These are phyloP conservation scores for Endoconidiophora laricicola DNA, from an alignment of 2,329 filamentous ascomycete genomes.

Conservation along the genomic window DNA sequence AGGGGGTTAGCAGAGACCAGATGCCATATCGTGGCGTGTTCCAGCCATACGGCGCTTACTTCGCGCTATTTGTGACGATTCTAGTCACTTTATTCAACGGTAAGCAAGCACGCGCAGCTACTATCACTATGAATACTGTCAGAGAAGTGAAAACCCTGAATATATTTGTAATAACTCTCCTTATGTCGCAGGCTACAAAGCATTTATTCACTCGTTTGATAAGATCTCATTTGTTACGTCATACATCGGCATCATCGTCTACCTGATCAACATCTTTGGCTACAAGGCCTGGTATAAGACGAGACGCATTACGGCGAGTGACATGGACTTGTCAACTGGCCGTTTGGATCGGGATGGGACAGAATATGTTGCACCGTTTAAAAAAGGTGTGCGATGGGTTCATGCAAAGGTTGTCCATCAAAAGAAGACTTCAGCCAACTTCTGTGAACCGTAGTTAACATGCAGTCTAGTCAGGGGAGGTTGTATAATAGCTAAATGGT, in stretches of 20 bases:
- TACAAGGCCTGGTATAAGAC: constrained; percentile 1
- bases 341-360: constrained; percentile 1
- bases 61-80: constrained; percentile 19
- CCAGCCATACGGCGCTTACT: constrained; percentile 24
- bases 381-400: neutral
- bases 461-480: no score
- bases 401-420: neutral
- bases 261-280: constrained; percentile 1
- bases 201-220: constrained; percentile 3
- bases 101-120: constrained; percentile 17
- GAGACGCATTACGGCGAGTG: neutral
- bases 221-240: constrained; percentile 2
- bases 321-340: constrained; percentile 1
- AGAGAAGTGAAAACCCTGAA: no score
- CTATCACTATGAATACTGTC: neutral
- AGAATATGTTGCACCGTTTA: constrained; percentile 2
- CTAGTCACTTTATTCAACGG: constrained; percentile 46
- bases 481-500: no score
- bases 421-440: no score
- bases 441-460: no score
- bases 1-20: constrained; percentile 19
- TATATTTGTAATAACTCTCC: no score
- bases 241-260: constrained; percentile 4
- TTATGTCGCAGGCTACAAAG: neutral
- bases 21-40: constrained; percentile 24